Evolutionary conservation across 306 rosid species (phyloP), one percentile per base, ranked within the genome.

Genomic region (Notholithocarpus densiflorus): DNA sequence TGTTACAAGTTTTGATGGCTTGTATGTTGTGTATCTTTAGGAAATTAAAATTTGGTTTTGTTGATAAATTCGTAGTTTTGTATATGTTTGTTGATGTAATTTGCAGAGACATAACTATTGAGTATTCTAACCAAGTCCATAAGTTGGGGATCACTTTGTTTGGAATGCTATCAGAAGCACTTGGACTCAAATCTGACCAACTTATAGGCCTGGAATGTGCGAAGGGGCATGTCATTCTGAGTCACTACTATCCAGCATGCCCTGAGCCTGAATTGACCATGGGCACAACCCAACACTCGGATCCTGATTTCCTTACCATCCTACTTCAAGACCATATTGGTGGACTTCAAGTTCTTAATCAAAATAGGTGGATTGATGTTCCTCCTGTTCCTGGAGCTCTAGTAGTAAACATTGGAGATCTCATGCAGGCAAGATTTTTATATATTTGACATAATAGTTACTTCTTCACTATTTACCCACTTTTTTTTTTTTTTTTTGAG

Each of bases 201-300:
- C 80, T 92, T 23, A 78, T 78, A 56, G 80, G 65, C 23, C 66
- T 90, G 79, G 97, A 82, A 7, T 90, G 92, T 71, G 81, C 74
- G 37, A 83, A 86, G 77, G 91, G 84, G 0, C 84, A 75, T 17
- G 3, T 26, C 23, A 34, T 84, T 76, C 66, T 87, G 1, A 20
- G 83, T 40, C 89, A 90, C 62, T 90, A 89, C 80, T 92, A 88
- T 81, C 97, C 96, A 65, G 59, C 90, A 11, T 90, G 97, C 78
- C 96, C 90, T 21, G 79, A 87, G 61, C 96, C 96, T 51, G 74
- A 90, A 24, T 53, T 89, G 9, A 83, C 92, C 0, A 15, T 90
- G 73, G 93, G 96, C 29, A 56, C 84, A 9, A 75, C 70, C 45
- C 75, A 57, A 9, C 92, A 90, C 74, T 79, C 87, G 14, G 92